A percentile compares a stretch with the other conserved stretches of the same genome.
phyloP scores from a whole-genome alignment of 345 rosid genomes.

The Geranium rotundifolium region DNA sequence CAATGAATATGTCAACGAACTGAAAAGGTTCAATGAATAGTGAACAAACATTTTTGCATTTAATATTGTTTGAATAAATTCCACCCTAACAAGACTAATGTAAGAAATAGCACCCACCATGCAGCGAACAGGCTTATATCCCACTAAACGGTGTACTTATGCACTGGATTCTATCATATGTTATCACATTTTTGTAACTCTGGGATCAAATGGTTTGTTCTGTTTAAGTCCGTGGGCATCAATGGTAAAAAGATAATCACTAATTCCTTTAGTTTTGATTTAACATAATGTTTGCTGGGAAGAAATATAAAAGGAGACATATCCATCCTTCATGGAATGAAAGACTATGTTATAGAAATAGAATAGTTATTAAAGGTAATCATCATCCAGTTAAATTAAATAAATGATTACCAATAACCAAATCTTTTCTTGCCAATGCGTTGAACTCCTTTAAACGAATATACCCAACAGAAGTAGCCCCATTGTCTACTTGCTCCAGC shows the following conservation, averaged over 20 bases:
- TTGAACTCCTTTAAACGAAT: constrained; percentile 85
- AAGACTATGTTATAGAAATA: not conserved
- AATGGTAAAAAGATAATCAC: not conserved
- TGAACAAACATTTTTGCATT: not conserved
- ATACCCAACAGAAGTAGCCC: constrained; percentile 59
- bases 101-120: not conserved
- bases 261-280: too few species aligned
- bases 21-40: not conserved
- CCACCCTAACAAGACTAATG: not conserved
- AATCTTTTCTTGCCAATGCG: constrained; percentile 86
- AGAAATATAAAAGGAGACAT: too few species aligned
- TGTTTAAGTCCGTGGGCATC: not conserved
- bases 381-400: not conserved
- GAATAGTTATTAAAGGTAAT: not conserved
- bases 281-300: too few species aligned
- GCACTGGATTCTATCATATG: not conserved
- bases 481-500: constrained; percentile 61
- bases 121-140: not conserved
- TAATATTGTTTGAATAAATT: not conserved
- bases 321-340: not conserved
- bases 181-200: not conserved
- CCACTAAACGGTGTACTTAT: not conserved
- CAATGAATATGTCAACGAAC: not conserved
- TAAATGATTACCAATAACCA: constrained; percentile 54
- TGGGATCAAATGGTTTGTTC: not conserved